Percentiles rank a stretch among this genome's conserved stretches.
Conservation (phyloP, 2,329 filamentous ascomycete genomes). For the Aspergillus uvarum region DNA sequence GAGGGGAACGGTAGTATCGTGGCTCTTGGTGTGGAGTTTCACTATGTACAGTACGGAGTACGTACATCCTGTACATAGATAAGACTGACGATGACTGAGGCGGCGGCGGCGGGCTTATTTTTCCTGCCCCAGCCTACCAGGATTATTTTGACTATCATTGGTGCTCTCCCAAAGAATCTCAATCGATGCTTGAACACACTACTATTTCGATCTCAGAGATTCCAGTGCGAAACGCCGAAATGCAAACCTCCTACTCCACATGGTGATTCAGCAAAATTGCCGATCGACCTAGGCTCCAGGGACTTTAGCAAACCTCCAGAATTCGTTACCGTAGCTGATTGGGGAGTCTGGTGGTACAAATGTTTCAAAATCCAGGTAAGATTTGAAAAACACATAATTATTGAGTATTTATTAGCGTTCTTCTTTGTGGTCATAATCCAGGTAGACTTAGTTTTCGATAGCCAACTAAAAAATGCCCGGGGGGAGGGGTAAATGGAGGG, state of each 20-base stretch:
- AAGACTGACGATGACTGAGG: neutral
- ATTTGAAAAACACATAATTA: neutral
- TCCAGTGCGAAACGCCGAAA: conserved; percentile 12
- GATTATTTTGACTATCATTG: neutral
- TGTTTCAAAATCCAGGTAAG: neutral
- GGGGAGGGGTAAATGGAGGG: neutral
- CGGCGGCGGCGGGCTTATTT: neutral
- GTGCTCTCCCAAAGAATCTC: conserved; percentile 7
- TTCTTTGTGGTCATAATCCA: neutral
- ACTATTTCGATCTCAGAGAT: conserved; percentile 13
- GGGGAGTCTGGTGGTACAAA: neutral
- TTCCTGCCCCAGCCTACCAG: conserved; percentile 1
- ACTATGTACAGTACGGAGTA: too few relatives aligned
- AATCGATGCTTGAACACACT: conserved; percentile 1
- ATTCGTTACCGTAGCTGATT: neutral
- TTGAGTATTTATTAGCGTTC: neutral
- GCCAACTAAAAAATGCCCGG: conserved; percentile 2
- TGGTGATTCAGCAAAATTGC: conserved; percentile 18
- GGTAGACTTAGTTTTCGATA: conserved; percentile 6
- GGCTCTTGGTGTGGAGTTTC: neutral
- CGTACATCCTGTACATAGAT: neutral
- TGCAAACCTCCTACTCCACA: conserved; percentile 17
- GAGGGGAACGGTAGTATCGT: neutral
- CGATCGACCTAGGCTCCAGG: conserved; percentile 20
- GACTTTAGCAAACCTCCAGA: conserved; percentile 11